phyloP scores from a whole-genome alignment of 1,284 basidiomycete species.

The Xerocomus minutiporus region DNA sequence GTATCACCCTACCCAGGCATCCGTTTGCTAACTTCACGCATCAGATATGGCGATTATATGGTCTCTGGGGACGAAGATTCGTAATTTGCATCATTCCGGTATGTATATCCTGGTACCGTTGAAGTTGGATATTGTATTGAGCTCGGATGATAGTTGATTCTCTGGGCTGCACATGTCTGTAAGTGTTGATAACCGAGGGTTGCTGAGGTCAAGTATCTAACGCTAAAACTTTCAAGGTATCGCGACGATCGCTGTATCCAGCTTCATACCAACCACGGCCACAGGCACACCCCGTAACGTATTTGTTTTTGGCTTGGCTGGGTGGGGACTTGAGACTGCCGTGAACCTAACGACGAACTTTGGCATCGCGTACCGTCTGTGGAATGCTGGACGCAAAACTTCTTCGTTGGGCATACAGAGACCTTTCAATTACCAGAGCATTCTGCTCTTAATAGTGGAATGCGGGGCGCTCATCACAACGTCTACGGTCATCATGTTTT shows the following conservation, averaged over 20 bases:
- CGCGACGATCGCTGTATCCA: conserved; percentile 15
- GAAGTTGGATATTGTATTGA: neutral
- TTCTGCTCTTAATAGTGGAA: conserved; percentile 16
- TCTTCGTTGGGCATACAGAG: conserved; percentile 7
- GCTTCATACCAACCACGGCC: conserved; percentile 11
- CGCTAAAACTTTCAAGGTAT: conserved; percentile 7
- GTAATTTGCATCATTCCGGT: conserved; percentile 17
- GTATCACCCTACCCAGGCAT: neutral
- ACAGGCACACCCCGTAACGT: conserved; percentile 1
- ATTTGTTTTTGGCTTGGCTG: conserved; percentile 11
- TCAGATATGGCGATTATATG: conserved; percentile 24
- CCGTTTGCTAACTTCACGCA: neutral
- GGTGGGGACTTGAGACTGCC: conserved; percentile 18
- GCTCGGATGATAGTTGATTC: conserved; percentile 6
- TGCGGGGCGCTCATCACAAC: conserved; percentile 21
- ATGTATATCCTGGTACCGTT: neutral
- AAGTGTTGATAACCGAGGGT: conserved; percentile 2
- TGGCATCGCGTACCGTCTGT: conserved; percentile 16
- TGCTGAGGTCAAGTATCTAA: neutral
- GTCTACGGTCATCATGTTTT: conserved; percentile 20
- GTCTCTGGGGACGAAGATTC: conserved; percentile 14
- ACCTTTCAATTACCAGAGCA: conserved; percentile 10
- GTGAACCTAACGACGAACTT: conserved; percentile 20
- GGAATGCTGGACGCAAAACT: conserved; percentile 7
- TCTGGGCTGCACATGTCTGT: conserved; percentile 20